phyloP scores from a whole-genome alignment of 768 basidiomycete genomes.

The Mrakia frigida region DNA sequence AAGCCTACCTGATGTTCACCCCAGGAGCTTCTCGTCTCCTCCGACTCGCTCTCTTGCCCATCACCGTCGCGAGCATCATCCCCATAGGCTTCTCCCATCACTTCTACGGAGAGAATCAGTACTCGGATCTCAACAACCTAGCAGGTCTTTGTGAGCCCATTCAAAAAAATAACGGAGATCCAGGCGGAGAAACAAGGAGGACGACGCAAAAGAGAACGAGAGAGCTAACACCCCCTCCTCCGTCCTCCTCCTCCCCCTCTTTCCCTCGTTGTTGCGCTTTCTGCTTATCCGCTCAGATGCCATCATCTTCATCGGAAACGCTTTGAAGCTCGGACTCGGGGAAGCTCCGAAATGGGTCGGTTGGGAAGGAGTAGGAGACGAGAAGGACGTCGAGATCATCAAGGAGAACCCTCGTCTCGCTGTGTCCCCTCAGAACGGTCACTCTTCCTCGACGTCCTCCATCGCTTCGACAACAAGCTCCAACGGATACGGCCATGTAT shows the following conservation, averaged over 20 bases:
- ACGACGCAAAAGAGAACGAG: slow-evolving; percentile 6
- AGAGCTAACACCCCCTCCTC: background rate
- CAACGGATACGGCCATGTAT: background rate
- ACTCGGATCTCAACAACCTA: slow-evolving; percentile 23
- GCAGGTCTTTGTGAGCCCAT: slow-evolving; percentile 10
- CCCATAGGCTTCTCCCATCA: slow-evolving; percentile 18
- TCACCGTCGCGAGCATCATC: slow-evolving; percentile 13
- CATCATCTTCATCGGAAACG: slow-evolving; percentile 19
- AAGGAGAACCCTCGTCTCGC: slow-evolving; percentile 2
- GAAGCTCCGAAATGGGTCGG: slow-evolving; percentile 24
- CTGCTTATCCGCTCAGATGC: background rate
- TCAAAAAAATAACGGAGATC: background rate
- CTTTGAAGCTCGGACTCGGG: slow-evolving; percentile 22
- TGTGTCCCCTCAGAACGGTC: background rate
- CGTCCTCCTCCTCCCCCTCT: background rate
- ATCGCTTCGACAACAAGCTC: background rate
- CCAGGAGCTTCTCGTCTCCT: slow-evolving; percentile 10
- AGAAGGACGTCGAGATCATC: slow-evolving; percentile 2
- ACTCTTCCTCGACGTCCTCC: slow-evolving; percentile 5
- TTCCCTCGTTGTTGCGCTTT: background rate
- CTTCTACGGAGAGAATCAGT: slow-evolving; percentile 15
- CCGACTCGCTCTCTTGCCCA: slow-evolving; percentile 19
- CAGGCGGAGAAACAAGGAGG: background rate
- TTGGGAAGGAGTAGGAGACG: slow-evolving; percentile 15
- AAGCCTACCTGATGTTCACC: slow-evolving; percentile 24